phyloP scores from a whole-genome alignment of 208 protist species.

The Spironucleus salmonicida region DNA sequence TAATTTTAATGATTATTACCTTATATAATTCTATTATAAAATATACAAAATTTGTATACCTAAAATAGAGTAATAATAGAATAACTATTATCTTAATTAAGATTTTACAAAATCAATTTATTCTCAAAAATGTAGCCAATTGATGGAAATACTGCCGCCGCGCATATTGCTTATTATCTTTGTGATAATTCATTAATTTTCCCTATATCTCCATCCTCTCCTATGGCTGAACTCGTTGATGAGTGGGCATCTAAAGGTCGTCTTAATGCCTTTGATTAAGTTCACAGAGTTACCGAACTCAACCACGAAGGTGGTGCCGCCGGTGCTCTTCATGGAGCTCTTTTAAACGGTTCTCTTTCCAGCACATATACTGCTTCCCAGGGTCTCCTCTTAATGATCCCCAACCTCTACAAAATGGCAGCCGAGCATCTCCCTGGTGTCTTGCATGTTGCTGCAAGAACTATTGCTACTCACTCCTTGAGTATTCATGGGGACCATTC shows the following conservation, averaged over 20 bases:
- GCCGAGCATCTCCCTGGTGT: conserved; percentile 54
- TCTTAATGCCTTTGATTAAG: conserved; percentile 52
- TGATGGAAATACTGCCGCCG: conserved; percentile 36
- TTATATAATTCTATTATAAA: too few species aligned
- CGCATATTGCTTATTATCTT: conserved; percentile 35
- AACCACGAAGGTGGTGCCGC: conserved; percentile 56
- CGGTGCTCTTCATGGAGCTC: conserved; percentile 52
- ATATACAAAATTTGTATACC: too few species aligned
- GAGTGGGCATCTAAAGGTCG: conserved; percentile 41
- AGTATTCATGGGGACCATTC: conserved; percentile 55
- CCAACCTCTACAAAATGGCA: conserved; percentile 59
- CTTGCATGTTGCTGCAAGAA: conserved; percentile 53
- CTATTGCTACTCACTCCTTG: conserved; percentile 51
- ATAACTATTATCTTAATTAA: too few species aligned
- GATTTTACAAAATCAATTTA: too few species aligned
- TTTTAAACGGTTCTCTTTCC: conserved; percentile 36
- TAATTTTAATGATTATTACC: too few species aligned
- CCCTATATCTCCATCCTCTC: conserved; percentile 47
- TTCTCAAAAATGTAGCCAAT: too few species aligned
- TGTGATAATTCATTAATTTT: conserved; percentile 33
- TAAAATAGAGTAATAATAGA: too few species aligned
- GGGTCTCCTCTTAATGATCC: conserved; percentile 59
- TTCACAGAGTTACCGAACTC: conserved; percentile 42
- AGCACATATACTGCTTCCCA: conserved; percentile 59
- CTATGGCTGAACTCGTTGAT: conserved; percentile 55